Evolutionary conservation across 2,329 filamentous ascomycete genomes (phyloP), one percentile per base, ranked within the genome.

Genomic region (Sporothrix protearum): DNA sequence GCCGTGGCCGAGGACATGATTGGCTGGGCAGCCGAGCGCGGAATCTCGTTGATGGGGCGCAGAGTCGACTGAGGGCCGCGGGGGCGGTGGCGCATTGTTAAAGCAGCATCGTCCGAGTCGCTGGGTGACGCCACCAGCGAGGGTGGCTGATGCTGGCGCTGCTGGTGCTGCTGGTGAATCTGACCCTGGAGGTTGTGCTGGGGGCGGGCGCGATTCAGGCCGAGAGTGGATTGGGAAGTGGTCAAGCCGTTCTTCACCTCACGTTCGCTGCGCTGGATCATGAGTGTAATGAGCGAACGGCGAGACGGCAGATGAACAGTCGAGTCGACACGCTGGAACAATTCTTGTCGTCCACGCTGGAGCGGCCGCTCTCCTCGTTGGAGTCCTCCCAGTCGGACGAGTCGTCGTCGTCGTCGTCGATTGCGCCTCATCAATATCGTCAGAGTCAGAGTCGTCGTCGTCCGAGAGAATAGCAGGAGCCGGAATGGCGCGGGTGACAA

Each of bases 241-340:
- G 86, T 87, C 78, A 90, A 90, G 74, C 89, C 87, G n/a, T 95
- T 86, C 70, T 85, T 89, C 77, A 85, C 86, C 64, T 90, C 87
- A 68, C 92, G 90, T 79, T 92, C 91, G 75, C 88, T 91, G 78
- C 97, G 90, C 14, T 84, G 91, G 79, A 99, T 89, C 85, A 95
- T 91, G 69, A 95, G 89, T 0, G 94, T 97, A 75, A 99, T 91
- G 53, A 98, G 87, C 1, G 95, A 98, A 68, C 92, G 91, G 66
- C 92, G 89, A 1, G 95, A 97, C 2, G 92, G 91, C 33, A 98
- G 85, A 78, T 97, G 93, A 8, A 90, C 89, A 79, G 90, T 90
- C 53, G 94, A 97, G 80, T 97, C 93, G 66, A 98, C 94, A 9
- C 96, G 91, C 80, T 94, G 90, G 86, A 99, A 99, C 76, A 93